Evolutionary conservation across 495 filamentous ascomycete genomes (phyloP), one percentile per base, ranked within the genome.

Genomic region (Sabuloglossum arenarium): DNA sequence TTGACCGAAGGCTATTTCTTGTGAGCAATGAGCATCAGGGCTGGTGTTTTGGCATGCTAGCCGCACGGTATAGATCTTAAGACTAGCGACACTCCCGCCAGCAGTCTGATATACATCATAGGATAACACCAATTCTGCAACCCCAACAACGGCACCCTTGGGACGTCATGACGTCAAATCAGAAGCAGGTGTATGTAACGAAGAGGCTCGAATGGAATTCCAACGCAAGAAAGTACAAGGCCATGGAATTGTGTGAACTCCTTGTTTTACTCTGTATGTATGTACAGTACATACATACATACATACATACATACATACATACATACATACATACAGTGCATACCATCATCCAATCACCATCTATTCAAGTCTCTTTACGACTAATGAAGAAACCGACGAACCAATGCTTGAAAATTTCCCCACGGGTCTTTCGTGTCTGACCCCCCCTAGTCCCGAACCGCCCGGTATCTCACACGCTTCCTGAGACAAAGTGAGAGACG

Each of bases 221-320:
- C 73, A 51, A 62, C 69, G 55, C 70, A 69, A 57, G 67, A 72
- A 16, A 68, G 67, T 56, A 75, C 76, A 39, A 39, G 34, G 16
- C 34, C 34, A 39, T 39, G 34, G 34, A 39, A 39, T 39, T 39
- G n/a, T 32, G 8, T 39, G 14, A 39, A 39, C 34, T 3, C 34
- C 34, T 16, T 8, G 6, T 39, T 39, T 10, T 16, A 10, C 34
- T 39, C 34, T 16, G 14, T 39, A n/a, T n/a, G n/a, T n/a, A n/a
- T n/a, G n/a, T n/a, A n/a, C n/a, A n/a, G n/a, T n/a, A n/a, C n/a
- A n/a, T n/a, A n/a, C n/a, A n/a, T n/a, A n/a, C n/a, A n/a, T n/a
- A n/a, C n/a, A n/a, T n/a, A n/a, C n/a, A n/a, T n/a, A n/a, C n/a
- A n/a, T n/a, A n/a, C n/a, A n/a, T n/a, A n/a, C n/a, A n/a, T n/a